Evolutionary conservation across 2,329 filamentous ascomycete species (phyloP).

Genomic region (Lasiodiplodia hormozganensis): DNA sequence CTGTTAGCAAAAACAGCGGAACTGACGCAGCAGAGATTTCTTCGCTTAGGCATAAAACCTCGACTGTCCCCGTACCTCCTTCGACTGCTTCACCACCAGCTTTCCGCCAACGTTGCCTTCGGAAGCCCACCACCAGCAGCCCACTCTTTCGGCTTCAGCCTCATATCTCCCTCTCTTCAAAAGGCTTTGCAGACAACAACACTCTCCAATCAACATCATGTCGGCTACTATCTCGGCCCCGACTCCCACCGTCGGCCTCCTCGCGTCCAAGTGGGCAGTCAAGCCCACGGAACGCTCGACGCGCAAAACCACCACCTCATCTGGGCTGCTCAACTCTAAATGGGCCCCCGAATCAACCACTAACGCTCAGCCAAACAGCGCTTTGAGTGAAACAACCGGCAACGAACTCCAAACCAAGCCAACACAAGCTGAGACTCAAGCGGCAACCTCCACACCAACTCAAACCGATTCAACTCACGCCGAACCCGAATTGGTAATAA

Average conservation of each 20-base stretch:
- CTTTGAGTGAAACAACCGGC: neutral
- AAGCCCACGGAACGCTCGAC: neutral
- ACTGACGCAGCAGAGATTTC: neutral
- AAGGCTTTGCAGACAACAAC: neutral
- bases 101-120: neutral
- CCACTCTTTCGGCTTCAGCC: neutral
- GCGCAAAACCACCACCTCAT: conserved; percentile 19
- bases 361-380: neutral
- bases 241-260: neutral
- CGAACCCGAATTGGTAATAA: no score
- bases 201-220: neutral
- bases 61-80: neutral
- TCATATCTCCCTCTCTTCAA: neutral
- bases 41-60: neutral
- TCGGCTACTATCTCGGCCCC: neutral
- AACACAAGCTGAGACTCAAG: no score
- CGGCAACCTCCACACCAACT: no score
- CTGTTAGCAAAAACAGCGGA: neutral
- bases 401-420: neutral
- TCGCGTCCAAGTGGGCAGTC: neutral
- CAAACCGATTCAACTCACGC: no score
- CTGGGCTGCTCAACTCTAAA: neutral
- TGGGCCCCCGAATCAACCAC: neutral
- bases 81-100: neutral
- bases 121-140: neutral